phyloP scores from a whole-genome alignment of 2,329 filamentous ascomycete genomes.

The Hymenoscyphus repandus region DNA sequence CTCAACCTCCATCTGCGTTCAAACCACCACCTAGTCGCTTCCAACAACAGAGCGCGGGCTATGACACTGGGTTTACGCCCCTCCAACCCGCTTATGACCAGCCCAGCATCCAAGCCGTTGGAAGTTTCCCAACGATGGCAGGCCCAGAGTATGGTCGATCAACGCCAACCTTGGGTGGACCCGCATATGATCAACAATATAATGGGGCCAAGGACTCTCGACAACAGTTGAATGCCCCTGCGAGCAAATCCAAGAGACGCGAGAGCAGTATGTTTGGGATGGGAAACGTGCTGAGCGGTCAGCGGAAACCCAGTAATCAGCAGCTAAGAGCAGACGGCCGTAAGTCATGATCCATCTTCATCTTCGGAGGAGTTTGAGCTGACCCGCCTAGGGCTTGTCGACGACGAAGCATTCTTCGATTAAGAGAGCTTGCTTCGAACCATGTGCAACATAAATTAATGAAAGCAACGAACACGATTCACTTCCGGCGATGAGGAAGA shows the following conservation, averaged over 20 bases:
- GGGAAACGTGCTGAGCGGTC: constrained; percentile 37
- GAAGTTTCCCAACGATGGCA: constrained; percentile 24
- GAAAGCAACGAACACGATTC: constrained; percentile 6
- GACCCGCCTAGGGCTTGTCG: constrained; percentile 24
- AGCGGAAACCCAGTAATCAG: constrained; percentile 26
- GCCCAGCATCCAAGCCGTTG: constrained; percentile 10
- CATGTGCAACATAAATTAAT: constrained; percentile 1
- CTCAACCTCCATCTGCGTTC: constrained; percentile 34
- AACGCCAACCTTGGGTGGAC: constrained; percentile 24
- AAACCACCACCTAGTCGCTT: constrained; percentile 22
- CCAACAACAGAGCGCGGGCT: constrained; percentile 27
- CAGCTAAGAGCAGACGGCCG: constrained; percentile 26
- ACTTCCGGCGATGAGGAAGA: not conserved
- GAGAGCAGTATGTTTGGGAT: constrained; percentile 56
- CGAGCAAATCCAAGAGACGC: constrained; percentile 43
- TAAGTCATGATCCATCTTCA: constrained; percentile 15
- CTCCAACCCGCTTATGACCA: constrained; percentile 44
- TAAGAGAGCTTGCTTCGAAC: constrained; percentile 12
- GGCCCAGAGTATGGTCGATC: constrained; percentile 29
- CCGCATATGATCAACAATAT: constrained; percentile 36
- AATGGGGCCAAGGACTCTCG: constrained; percentile 29
- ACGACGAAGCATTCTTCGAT: constrained; percentile 32
- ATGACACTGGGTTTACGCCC: constrained; percentile 47
- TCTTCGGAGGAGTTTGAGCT: constrained; percentile 1
- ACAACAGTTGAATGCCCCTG: constrained; percentile 30